These are phyloP conservation scores for Exophiala sp. DNA, from an alignment of 2,329 filamentous ascomycete genomes.

Conservation along the genomic window DNA sequence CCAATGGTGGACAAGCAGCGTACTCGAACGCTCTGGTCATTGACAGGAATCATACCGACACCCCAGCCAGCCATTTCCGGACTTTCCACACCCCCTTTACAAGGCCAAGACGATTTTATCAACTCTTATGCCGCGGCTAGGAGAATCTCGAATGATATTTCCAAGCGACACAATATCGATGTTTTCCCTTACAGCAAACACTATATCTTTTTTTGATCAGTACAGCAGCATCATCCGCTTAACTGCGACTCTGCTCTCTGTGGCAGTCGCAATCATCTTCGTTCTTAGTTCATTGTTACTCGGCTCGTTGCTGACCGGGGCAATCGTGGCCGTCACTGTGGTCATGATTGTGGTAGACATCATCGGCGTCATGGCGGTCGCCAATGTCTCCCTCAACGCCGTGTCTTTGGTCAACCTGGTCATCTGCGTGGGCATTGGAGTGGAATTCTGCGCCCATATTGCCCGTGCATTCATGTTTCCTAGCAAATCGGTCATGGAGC, in stretches of 20 bases:
- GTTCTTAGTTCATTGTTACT: constrained; percentile 71
- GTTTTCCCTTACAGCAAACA: constrained; percentile 97
- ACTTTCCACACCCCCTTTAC: constrained; percentile 80
- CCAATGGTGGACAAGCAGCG: constrained; percentile 78
- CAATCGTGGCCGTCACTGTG: constrained; percentile 78
- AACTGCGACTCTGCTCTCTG: constrained; percentile 71
- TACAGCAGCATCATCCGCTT: constrained; percentile 79
- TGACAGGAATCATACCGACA: constrained; percentile 58
- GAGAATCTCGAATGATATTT: constrained; percentile 75
- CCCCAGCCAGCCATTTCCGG: constrained; percentile 84
- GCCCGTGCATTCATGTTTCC: constrained; percentile 95
- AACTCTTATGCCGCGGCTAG: constrained; percentile 81
- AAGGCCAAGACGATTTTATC: constrained; percentile 89
- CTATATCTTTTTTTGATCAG: constrained; percentile 99
- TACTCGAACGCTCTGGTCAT: constrained; percentile 82
- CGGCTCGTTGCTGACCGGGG: constrained; percentile 73
- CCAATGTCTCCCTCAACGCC: constrained; percentile 84
- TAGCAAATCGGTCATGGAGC: constrained; percentile 71
- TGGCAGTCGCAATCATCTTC: constrained; percentile 80
- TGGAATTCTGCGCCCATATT: constrained; percentile 97
- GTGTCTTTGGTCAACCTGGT: constrained; percentile 93
- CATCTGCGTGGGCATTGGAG: constrained; percentile 92
- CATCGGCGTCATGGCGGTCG: constrained; percentile 87
- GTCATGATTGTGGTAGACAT: constrained; percentile 92
- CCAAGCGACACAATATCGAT: constrained; percentile 63